Evolutionary conservation across 140 eudicot species (phyloP), one percentile per base, ranked within the genome.

Genomic region (Senecio squalidus): DNA sequence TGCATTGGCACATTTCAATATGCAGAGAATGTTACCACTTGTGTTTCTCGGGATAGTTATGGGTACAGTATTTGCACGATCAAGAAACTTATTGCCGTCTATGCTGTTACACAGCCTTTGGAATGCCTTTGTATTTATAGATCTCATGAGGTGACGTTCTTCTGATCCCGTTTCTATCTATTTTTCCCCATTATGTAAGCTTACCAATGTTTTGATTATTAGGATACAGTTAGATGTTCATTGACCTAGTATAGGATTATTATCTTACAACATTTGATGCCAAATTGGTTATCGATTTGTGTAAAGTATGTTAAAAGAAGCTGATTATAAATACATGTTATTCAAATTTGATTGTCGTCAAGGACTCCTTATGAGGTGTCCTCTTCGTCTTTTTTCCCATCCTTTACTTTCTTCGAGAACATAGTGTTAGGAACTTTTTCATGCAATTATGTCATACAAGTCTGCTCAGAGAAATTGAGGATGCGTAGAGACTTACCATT

Each of bases 41-140:
- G 64, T 86, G 55, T 74, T 86, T 70, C 78, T 91, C 3, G 98
- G 98, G 51, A 65, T 86, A 28, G 85, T 86, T 54, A 81, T 84
- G 91, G 98, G 98, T 24, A 71, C 81, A 1, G 75, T 82, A 46
- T 91, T 73, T 73, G 70, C 94, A 28, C 77, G 98, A 58, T 83
- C 92, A 3, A 86, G 94, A 63, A 91, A 86, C 62, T 71, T 91
- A 24, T 58, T 86, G n/a, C 94, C 98, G 2, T 77, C 98, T 18
- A 83, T 91, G 84, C 65, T 91, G 70, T 62, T 91, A 71, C 98
- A 91, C 45, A 83, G 98, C 41, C 84, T 91, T 43, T 91, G 98
- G 98, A 91, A 91, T 66, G 82, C 63, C n/a, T 82, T 72, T 66
- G 81, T 77, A 62, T 74, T 77, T 73, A 56, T 81, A 33, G 81